These are phyloP conservation scores for Geotrichum ghanense DNA, from an alignment of 805 yeast species.

Conservation along the genomic window DNA sequence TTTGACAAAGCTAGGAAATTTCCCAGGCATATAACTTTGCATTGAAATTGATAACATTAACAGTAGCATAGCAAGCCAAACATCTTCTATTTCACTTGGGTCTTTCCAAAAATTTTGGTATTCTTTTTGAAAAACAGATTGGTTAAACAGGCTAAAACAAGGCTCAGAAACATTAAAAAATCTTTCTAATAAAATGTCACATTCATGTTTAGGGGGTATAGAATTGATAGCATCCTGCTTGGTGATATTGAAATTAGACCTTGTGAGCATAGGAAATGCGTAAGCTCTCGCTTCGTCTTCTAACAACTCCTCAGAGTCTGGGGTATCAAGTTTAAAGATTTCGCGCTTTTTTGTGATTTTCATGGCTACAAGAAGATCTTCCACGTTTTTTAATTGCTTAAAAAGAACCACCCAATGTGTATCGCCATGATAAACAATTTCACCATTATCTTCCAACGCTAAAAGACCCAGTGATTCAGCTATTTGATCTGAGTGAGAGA, in stretches of 20 bases:
- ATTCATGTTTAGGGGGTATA: conserved; percentile 15
- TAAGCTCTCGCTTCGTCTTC: neutral
- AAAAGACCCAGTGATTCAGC: conserved; percentile 26
- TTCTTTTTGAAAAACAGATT: conserved; percentile 17
- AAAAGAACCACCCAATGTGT: conserved; percentile 25
- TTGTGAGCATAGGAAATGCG: conserved; percentile 9
- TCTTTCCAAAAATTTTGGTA: conserved; percentile 21
- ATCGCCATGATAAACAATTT: conserved; percentile 25
- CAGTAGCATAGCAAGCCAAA: conserved; percentile 21
- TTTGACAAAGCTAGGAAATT: conserved; percentile 14
- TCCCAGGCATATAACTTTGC: conserved; percentile 16
- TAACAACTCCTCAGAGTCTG: too few relatives aligned
- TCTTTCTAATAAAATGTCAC: conserved; percentile 19
- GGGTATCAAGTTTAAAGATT: too few relatives aligned
- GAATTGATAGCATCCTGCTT: conserved; percentile 15
- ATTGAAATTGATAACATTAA: conserved; percentile 19
- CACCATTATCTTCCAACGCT: conserved; percentile 22
- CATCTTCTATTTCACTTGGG: conserved; percentile 18
- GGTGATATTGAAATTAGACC: conserved; percentile 5
- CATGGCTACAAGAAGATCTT: neutral
- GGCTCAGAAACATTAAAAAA: conserved; percentile 22
- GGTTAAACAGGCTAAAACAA: conserved; percentile 18
- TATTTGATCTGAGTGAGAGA: too few relatives aligned
- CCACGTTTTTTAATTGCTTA: conserved; percentile 18
- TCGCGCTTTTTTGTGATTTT: too few relatives aligned